A percentile compares a stretch with the other conserved stretches of the same genome.
phyloP scores from a whole-genome alignment of 441 rosid species.

The Kokia cookei region DNA sequence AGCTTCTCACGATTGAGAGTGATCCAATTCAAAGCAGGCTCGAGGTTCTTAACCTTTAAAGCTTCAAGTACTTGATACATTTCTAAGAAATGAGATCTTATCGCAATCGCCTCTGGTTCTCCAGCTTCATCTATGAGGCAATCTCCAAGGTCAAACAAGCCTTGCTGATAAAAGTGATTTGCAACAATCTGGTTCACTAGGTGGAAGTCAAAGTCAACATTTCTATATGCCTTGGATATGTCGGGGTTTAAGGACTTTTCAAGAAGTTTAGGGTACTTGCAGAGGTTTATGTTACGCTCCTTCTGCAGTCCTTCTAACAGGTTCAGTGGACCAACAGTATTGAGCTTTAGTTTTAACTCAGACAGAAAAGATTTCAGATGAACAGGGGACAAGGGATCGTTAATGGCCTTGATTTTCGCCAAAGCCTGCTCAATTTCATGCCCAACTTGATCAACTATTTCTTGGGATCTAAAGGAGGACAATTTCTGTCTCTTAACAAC shows the following conservation, averaged over 20 bases:
- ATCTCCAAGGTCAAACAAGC: conserved; percentile 71
- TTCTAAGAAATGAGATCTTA: conserved; percentile 46
- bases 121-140: conserved; percentile 49
- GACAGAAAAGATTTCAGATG: conserved; percentile 31
- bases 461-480: conserved; percentile 35
- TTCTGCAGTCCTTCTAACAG: conserved; percentile 49
- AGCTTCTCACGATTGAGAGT: conserved; percentile 37
- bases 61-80: conserved; percentile 43
- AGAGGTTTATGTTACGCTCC: conserved; percentile 34
- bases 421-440: conserved; percentile 40
- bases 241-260: conserved; percentile 45
- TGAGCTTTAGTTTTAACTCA: conserved; percentile 42
- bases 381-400: conserved; percentile 11
- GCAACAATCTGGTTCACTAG: conserved; percentile 55
- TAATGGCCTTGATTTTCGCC: conserved; percentile 26
- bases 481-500: conserved; percentile 53
- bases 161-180: conserved; percentile 52
- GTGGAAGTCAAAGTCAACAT: conserved; percentile 44
- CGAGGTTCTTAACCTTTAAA: conserved; percentile 34
- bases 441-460: conserved; percentile 42
- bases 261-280: conserved; percentile 44
- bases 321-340: conserved; percentile 26
- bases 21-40: conserved; percentile 62
- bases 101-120: conserved; percentile 26
- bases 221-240: conserved; percentile 51